Percentiles rank a stretch among this genome's conserved stretches.
These are phyloP conservation scores for Quercus parvula DNA, from an alignment of 306 rosid genomes.

Conservation along the genomic window DNA sequence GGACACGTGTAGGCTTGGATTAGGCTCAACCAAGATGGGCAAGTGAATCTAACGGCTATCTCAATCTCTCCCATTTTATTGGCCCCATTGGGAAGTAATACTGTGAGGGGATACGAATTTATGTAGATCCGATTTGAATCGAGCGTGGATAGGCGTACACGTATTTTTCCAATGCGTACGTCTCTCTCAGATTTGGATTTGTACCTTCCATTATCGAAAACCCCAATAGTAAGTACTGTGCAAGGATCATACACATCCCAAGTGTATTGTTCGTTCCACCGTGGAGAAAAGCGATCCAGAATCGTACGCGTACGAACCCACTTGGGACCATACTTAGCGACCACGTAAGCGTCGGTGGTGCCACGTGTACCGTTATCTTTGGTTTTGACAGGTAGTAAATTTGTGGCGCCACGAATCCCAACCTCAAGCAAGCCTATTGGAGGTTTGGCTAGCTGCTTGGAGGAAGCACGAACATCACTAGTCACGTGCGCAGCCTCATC, in stretches of 20 bases:
- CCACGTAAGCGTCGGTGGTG: constrained; percentile 74
- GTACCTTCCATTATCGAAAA: constrained; percentile 75
- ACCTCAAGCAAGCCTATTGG: constrained; percentile 78
- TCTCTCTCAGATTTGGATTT: constrained; percentile 49
- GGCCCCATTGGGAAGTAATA: constrained; percentile 70
- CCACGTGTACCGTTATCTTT: constrained; percentile 63
- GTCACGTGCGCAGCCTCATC: constrained; percentile 89
- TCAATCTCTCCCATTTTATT: constrained; percentile 90
- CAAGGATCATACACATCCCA: constrained; percentile 90
- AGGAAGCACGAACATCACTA: constrained; percentile 72
- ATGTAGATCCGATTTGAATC: constrained; percentile 66
- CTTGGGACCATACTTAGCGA: constrained; percentile 78
- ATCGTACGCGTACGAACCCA: constrained; percentile 86
- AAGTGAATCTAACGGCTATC: constrained; percentile 69
- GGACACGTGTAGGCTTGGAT: constrained; percentile 72
- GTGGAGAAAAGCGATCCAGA: constrained; percentile 72
- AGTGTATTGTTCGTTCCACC: constrained; percentile 89
- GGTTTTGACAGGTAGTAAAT: constrained; percentile 73
- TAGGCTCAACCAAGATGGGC: constrained; percentile 73
- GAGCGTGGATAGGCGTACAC: constrained; percentile 67
- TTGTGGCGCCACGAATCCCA: constrained; percentile 74
- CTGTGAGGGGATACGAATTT: constrained; percentile 55
- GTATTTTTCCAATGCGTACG: constrained; percentile 58
- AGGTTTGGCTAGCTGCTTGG: constrained; percentile 57
- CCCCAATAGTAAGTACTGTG: constrained; percentile 71